Conservation (phyloP, 2,329 filamentous ascomycete species). For the Nemania sp. region DNA sequence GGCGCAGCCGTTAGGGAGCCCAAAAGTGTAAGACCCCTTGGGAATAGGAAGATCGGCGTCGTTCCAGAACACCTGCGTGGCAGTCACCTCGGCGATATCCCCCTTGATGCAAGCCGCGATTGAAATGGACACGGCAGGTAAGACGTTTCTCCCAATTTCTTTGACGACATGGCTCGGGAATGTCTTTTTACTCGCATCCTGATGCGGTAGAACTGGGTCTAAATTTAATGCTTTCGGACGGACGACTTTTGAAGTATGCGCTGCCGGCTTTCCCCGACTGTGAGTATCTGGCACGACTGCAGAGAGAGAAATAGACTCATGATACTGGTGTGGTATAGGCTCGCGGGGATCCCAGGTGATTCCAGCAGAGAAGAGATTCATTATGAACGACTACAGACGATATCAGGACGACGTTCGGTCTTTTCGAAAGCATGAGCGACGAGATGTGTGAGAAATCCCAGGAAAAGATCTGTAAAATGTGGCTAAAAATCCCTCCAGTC, state of each 20-base stretch:
- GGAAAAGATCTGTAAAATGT: background rate
- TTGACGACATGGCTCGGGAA: background rate
- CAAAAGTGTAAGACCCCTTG: constrained; percentile 36
- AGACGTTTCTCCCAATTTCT: constrained; percentile 20
- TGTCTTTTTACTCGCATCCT: background rate
- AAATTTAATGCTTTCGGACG: too few species aligned
- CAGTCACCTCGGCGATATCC: constrained; percentile 34
- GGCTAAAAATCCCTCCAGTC: background rate
- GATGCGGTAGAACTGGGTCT: too few species aligned
- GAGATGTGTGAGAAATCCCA: background rate
- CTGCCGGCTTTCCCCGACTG: too few species aligned
- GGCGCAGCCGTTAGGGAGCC: constrained; percentile 34
- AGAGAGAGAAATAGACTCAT: background rate
- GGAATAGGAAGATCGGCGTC: constrained; percentile 31
- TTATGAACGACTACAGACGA: background rate
- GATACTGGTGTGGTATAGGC: constrained; percentile 29
- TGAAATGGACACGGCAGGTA: constrained; percentile 33
- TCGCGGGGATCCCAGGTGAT: constrained; percentile 35
- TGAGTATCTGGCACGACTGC: background rate
- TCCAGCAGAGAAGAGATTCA: constrained; percentile 30
- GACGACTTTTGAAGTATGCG: too few species aligned
- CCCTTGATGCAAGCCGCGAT: constrained; percentile 33
- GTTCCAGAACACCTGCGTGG: constrained; percentile 37
- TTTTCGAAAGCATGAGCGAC: background rate
- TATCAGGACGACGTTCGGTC: too few species aligned